These are phyloP conservation scores for Rhododendron griersonianum DNA, from an alignment of 148 eudicot genomes.

Conservation along the genomic window DNA sequence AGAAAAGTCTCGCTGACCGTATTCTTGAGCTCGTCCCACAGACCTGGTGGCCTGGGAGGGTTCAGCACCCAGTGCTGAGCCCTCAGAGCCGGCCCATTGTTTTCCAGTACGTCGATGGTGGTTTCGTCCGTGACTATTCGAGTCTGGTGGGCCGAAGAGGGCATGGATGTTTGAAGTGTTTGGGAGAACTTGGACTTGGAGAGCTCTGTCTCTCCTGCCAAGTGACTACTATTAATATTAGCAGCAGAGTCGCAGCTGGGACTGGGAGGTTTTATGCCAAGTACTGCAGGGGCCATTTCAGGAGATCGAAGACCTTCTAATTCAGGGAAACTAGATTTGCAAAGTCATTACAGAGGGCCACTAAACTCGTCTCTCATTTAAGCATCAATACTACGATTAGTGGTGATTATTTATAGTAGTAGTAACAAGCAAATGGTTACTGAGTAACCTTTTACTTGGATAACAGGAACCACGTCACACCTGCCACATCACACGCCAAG, in stretches of 20 bases:
- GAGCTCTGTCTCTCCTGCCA: slow-evolving; percentile 8
- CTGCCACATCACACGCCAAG: background rate
- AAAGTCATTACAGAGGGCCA: background rate
- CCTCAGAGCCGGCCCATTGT: slow-evolving; percentile 1
- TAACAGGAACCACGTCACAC: background rate
- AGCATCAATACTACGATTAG: background rate
- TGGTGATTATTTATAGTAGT: background rate
- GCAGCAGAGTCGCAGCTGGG: background rate
- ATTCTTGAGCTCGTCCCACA: slow-evolving; percentile 7
- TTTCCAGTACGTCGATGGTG: background rate
- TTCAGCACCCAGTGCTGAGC: slow-evolving; percentile 25
- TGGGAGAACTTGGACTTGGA: slow-evolving; percentile 30
- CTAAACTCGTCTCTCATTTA: background rate
- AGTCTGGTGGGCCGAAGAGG: slow-evolving; percentile 2
- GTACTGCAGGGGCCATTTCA: background rate
- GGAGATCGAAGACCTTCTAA: background rate
- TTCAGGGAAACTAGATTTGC: background rate
- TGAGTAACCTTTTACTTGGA: background rate
- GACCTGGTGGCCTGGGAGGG: slow-evolving; percentile 31
- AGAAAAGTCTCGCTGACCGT: background rate
- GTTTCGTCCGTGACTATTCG: background rate
- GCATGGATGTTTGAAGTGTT: slow-evolving; percentile 34
- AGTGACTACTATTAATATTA: background rate
- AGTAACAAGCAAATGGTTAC: background rate
- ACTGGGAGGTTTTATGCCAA: background rate